phyloP scores from a whole-genome alignment of 2,329 filamentous ascomycete genomes.

The Apiospora pterosperma region DNA sequence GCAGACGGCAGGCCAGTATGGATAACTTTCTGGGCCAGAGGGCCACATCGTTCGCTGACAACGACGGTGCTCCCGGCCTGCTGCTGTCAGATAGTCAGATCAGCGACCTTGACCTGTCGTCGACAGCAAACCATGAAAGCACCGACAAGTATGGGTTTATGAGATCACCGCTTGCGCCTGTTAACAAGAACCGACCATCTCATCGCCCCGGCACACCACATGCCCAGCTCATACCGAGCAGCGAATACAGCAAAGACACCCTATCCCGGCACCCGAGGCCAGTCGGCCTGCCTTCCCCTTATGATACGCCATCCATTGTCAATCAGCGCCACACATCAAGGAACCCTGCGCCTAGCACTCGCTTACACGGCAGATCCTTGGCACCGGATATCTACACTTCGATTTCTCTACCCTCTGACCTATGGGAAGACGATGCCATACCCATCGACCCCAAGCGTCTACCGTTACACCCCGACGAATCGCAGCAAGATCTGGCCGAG shows the following conservation, averaged over 20 bases:
- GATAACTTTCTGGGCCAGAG: not conserved
- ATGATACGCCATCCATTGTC: not conserved
- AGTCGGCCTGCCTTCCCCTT: not conserved
- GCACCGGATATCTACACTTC: not conserved
- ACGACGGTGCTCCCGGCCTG: not conserved
- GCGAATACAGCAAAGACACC: not conserved
- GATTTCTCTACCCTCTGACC: not conserved
- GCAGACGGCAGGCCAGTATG: not conserved
- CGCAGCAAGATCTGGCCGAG: slow-evolving; percentile 12
- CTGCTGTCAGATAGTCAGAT: not conserved
- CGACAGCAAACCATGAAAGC: not conserved
- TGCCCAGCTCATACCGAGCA: not conserved
- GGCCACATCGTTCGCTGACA: not conserved
- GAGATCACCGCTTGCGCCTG: not conserved
- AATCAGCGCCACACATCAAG: not conserved
- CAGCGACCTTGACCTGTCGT: not conserved
- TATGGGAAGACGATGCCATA: slow-evolving; percentile 9
- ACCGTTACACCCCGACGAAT: slow-evolving; percentile 6
- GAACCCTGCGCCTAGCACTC: not conserved
- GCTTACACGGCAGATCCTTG: not conserved
- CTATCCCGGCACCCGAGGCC: not conserved
- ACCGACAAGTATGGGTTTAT: not conserved
- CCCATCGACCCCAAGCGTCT: slow-evolving; percentile 7
- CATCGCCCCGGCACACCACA: not conserved
- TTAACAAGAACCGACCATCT: not conserved